Evolutionary conservation across 78 protist species (phyloP).

Genomic region (Dictyostelium discoideum): DNA sequence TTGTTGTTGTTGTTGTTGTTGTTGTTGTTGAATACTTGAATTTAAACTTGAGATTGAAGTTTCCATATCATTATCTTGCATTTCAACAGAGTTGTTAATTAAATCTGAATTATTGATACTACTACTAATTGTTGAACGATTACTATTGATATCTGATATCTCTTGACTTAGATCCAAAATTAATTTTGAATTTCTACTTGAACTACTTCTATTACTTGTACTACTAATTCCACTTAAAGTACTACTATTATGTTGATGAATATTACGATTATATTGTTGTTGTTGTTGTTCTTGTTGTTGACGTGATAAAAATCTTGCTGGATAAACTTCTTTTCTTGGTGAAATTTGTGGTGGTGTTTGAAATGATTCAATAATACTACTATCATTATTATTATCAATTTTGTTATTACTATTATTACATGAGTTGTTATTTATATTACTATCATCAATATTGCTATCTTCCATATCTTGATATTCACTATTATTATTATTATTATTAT

Average conservation of each 20-base stretch:
- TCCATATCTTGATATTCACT: conserved; percentile 9
- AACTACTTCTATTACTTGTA: not conserved
- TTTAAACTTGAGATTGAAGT: not conserved
- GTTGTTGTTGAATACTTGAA: not conserved
- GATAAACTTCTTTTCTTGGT: not conserved
- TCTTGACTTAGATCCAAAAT: conserved; percentile 5
- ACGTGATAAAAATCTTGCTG: not conserved
- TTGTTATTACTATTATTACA: not conserved
- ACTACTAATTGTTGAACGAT: not conserved
- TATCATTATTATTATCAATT: not conserved
- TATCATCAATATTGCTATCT: not conserved
- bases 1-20: not conserved
- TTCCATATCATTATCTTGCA: conserved; percentile 15
- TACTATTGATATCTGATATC: conserved; percentile 6
- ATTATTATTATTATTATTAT: not conserved
- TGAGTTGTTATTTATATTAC: not conserved
- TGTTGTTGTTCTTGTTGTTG: not conserved
- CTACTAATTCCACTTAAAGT: not conserved
- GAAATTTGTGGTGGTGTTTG: not conserved
- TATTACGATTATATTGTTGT: not conserved
- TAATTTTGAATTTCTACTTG: not conserved
- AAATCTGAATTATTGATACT: not conserved
- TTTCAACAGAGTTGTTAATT: not conserved
- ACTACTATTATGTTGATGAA: not conserved
- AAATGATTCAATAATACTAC: not conserved